Conservation (phyloP, 2,329 filamentous ascomycete genomes). For the Scedosporium boydii region DNA sequence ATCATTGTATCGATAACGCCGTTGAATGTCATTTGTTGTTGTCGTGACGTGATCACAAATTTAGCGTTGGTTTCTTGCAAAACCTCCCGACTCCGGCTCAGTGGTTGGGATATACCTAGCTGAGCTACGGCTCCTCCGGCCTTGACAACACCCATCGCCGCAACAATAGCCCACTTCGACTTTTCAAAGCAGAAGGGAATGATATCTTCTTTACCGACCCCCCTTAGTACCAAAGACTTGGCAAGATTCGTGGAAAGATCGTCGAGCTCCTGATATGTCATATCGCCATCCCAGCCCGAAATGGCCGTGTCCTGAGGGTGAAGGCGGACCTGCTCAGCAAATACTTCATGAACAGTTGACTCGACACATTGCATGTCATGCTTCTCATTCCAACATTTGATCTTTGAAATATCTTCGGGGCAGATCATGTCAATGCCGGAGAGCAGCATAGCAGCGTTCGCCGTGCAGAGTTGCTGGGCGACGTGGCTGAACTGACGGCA, state of each 20-base stretch:
- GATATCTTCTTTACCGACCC: background rate
- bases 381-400: too few species aligned
- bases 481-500: slow-evolving; percentile 4
- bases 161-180: slow-evolving; percentile 12
- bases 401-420: background rate
- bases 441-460: background rate
- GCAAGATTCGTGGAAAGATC: background rate
- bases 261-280: background rate
- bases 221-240: background rate
- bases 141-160: slow-evolving; percentile 12
- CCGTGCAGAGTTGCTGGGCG: slow-evolving; percentile 7
- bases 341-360: background rate
- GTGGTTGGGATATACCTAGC: slow-evolving; percentile 9
- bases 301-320: background rate
- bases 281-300: slow-evolving; percentile 1
- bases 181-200: slow-evolving; percentile 6
- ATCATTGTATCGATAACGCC: too few species aligned
- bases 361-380: too few species aligned
- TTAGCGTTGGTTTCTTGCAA: slow-evolving; percentile 8
- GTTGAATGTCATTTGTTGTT: too few species aligned
- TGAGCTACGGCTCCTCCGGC: slow-evolving; percentile 12
- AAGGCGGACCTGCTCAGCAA: background rate
- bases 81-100: slow-evolving; percentile 9
- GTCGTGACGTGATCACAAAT: slow-evolving; percentile 2
- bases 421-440: slow-evolving; percentile 1